Percentiles rank a stretch among this genome's conserved stretches.
Conservation (phyloP, 352 stramenopile species). For the Peronospora destructor region DNA sequence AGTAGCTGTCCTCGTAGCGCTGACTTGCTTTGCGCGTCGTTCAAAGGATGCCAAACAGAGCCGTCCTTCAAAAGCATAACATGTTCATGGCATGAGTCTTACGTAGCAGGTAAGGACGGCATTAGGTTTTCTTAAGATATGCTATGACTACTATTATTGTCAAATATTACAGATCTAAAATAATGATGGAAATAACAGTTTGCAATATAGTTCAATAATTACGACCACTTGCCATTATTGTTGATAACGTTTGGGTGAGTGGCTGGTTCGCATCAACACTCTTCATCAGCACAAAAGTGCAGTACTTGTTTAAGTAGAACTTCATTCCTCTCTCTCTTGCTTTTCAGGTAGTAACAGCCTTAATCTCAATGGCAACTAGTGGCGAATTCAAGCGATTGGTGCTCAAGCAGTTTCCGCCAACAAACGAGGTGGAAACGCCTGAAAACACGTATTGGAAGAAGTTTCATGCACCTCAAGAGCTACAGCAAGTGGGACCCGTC, state of each 20-base stretch:
- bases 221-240: too few relatives aligned
- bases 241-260: background rate
- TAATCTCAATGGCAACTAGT: slow-evolving; percentile 45
- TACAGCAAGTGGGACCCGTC: slow-evolving; percentile 78
- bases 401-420: slow-evolving; percentile 82
- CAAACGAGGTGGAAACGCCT: slow-evolving; percentile 66
- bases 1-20: slow-evolving; percentile 41
- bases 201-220: too few relatives aligned
- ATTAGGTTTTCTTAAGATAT: too few relatives aligned
- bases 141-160: too few relatives aligned
- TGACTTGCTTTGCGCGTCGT: slow-evolving; percentile 62
- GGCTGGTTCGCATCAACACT: slow-evolving; percentile 16
- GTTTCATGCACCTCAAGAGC: slow-evolving; percentile 74
- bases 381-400: slow-evolving; percentile 82
- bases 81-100: too few relatives aligned
- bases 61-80: background rate
- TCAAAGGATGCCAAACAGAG: slow-evolving; percentile 10
- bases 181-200: too few relatives aligned
- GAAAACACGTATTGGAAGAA: slow-evolving; percentile 88
- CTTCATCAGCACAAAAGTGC: slow-evolving; percentile 6
- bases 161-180: too few relatives aligned
- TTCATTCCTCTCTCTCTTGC: background rate
- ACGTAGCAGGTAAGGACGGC: too few relatives aligned
- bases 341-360: background rate
- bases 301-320: background rate